A percentile compares a stretch with the other conserved stretches of the same genome.
Conservation (phyloP, 2,329 filamentous ascomycete genomes). For the Ascocoryne sarcoides region DNA sequence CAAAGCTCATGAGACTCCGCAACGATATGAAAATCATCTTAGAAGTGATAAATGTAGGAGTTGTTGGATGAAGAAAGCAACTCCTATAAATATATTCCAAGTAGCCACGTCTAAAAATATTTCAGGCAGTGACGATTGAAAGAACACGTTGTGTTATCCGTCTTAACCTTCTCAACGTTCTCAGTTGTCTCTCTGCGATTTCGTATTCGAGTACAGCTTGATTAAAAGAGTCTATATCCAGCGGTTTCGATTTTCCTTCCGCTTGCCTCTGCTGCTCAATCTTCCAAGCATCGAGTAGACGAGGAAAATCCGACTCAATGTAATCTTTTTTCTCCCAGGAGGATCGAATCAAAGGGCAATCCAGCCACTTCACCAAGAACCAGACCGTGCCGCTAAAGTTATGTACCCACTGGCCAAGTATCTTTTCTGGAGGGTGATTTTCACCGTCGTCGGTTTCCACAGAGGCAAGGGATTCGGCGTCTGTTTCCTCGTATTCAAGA, state of each 20-base stretch:
- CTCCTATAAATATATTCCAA: constrained; percentile 4
- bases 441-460: constrained; percentile 26
- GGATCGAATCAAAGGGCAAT: constrained; percentile 27
- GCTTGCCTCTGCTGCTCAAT: constrained; percentile 22
- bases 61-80: background rate
- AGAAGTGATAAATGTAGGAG: background rate
- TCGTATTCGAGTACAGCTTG: constrained; percentile 20
- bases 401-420: constrained; percentile 22
- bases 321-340: constrained; percentile 23
- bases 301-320: constrained; percentile 17
- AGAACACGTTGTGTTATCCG: constrained; percentile 23
- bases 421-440: constrained; percentile 25
- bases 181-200: constrained; percentile 18
- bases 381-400: constrained; percentile 17
- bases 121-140: constrained; percentile 21
- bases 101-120: constrained; percentile 14
- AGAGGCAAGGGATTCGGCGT: constrained; percentile 25
- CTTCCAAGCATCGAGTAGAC: constrained; percentile 23
- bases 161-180: constrained; percentile 23
- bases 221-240: constrained; percentile 25
- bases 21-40: constrained; percentile 18
- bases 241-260: constrained; percentile 24
- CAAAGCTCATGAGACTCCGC: constrained; percentile 15
- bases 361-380: constrained; percentile 29
- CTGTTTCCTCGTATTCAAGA: constrained; percentile 14